Base-by-base conservation (phyloP, 1,284 basidiomycete genomes). In the Boletus sp. region DNA sequence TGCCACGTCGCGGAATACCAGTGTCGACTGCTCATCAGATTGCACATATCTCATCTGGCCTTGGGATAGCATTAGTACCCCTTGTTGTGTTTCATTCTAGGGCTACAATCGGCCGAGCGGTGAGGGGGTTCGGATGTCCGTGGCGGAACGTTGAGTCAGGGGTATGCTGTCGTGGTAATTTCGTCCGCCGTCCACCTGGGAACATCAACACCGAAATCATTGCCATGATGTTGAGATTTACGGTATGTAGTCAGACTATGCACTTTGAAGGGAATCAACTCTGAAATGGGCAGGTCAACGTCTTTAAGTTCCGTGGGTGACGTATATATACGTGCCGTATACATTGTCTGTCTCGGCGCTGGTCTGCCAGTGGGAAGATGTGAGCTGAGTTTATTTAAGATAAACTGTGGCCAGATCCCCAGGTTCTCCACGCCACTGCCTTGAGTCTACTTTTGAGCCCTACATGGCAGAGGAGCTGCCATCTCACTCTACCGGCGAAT, bases 41-140 rank as follows among this genome's bases (percentile, higher is more conserved):
- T 52, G 58, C 41, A 57, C 22, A 13, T 24, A 49, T 20, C 41
- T 51, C 48, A 8, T 50, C 41, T n/a, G 18, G 9, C 55, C n/a
- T 45, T 22, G 29, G 35, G 31, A 33, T 29, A 20, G 35, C 33
- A 36, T 20, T 12, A 8, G 8, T n/a, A n/a, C 41, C 20, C 42
- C 37, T 29, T 46, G 22, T 29, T 15, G 29, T 49, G 37, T 33
- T 51, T 46, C 31, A 31, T 51, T 52, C 51, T 59, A 57, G 58
- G 42, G 53, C 61, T 61, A 62, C 59, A 57, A 27, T 57, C 47
- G 39, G 12, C 31, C 41, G n/a, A 42, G 45, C 12, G 39, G 41
- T 56, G 39, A 47, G n/a, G 37, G 31, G 9, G 20, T 31, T 54
- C 29, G 36, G 22, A 35, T 24, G 43, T 27, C 24, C 35, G 24